These are phyloP conservation scores for Luffa aegyptiaca DNA, from an alignment of 306 rosid species.

Conservation along the genomic window DNA sequence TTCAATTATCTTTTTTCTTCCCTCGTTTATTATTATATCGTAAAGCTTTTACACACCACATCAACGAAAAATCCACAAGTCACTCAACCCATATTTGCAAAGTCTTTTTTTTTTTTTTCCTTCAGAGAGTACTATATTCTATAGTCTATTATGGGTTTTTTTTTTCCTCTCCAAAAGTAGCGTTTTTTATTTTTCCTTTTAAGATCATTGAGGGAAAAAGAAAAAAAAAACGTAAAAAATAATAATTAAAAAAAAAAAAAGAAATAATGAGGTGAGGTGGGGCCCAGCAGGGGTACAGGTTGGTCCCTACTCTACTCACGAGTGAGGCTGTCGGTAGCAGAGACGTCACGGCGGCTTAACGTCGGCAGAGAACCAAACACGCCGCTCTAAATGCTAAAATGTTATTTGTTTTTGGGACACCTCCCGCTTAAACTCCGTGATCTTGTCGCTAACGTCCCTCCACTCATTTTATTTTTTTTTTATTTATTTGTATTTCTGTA, in stretches of 20 bases:
- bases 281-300: neutral
- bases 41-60: neutral
- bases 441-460: neutral
- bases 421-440: constrained; percentile 1
- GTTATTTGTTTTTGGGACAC: neutral
- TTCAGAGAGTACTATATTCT: too few species aligned
- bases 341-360: constrained; percentile 35
- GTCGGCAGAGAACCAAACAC: neutral
- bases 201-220: neutral
- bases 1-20: neutral
- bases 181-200: neutral
- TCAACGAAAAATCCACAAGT: neutral
- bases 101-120: neutral
- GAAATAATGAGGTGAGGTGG: neutral
- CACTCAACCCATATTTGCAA: neutral
- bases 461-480: neutral
- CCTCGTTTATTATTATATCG: neutral
- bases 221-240: too few species aligned
- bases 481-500: too few species aligned
- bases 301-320: constrained; percentile 6
- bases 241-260: too few species aligned
- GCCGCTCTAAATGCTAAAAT: neutral
- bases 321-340: constrained; percentile 43
- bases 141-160: neutral
- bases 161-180: neutral